These are phyloP conservation scores for Epichloe gansuensis DNA, from an alignment of 2,329 filamentous ascomycete species.

Conservation along the genomic window DNA sequence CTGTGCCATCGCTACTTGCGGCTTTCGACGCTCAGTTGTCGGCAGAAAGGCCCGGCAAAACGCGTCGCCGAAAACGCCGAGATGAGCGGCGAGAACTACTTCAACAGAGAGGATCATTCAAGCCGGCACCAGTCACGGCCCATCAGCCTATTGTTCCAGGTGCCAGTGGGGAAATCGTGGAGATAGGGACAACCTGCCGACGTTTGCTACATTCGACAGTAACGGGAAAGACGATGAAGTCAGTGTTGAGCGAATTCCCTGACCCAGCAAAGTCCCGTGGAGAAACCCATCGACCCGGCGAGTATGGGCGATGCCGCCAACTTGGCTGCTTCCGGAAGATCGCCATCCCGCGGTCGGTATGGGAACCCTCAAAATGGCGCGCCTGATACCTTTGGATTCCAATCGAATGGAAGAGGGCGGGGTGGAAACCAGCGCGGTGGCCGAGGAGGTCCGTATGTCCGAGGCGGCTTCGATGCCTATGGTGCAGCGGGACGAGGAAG, in stretches of 20 bases:
- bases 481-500: slow-evolving; percentile 26
- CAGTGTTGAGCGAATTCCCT: slow-evolving; percentile 63
- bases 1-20: slow-evolving; percentile 77
- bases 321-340: slow-evolving; percentile 25
- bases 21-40: slow-evolving; percentile 86
- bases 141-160: slow-evolving; percentile 48
- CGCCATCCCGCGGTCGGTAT: slow-evolving; percentile 47
- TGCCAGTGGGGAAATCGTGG: slow-evolving; percentile 43
- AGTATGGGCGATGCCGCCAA: slow-evolving; percentile 21
- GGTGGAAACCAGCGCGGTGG: slow-evolving; percentile 32
- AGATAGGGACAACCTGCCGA: slow-evolving; percentile 33
- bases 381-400: slow-evolving; percentile 33
- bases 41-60: slow-evolving; percentile 84
- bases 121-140: slow-evolving; percentile 28
- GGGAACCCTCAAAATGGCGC: slow-evolving; percentile 42
- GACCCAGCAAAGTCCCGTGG: slow-evolving; percentile 51
- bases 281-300: slow-evolving; percentile 32
- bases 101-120: slow-evolving; percentile 53
- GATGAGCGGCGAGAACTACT: slow-evolving; percentile 93
- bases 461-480: slow-evolving; percentile 38
- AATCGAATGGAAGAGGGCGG: slow-evolving; percentile 40
- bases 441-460: slow-evolving; percentile 35
- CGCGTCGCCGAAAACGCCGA: slow-evolving; percentile 88
- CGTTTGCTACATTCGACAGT: slow-evolving; percentile 56
- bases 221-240: slow-evolving; percentile 48